phyloP scores from a whole-genome alignment of 306 rosid species.

The Lathyrus sativus region DNA sequence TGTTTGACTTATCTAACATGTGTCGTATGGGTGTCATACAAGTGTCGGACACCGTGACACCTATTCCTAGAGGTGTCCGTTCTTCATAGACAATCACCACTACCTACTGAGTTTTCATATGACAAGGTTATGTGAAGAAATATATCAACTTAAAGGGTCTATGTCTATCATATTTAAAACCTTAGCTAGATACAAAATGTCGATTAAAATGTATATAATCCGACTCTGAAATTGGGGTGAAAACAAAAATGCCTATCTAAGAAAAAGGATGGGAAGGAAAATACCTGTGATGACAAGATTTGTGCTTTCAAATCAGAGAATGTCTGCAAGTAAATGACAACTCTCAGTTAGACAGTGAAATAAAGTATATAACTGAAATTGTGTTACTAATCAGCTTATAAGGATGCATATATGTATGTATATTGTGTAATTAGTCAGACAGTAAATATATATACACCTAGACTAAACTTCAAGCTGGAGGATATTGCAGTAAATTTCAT shows the following conservation, averaged over 20 bases:
- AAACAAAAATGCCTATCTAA: background rate
- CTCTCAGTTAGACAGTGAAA: conserved; percentile 26
- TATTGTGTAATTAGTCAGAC: conserved; percentile 2
- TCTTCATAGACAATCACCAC: background rate
- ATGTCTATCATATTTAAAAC: background rate
- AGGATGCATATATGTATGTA: conserved; percentile 10
- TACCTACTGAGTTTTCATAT: conserved; percentile 2
- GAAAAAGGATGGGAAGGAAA: conserved; percentile 12
- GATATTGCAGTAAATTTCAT: conserved; percentile 10
- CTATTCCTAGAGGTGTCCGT: too few relatives aligned
- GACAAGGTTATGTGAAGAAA: conserved; percentile 15
- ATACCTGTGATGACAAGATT: conserved; percentile 57
- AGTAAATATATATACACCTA: conserved; percentile 13
- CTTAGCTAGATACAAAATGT: conserved; percentile 13
- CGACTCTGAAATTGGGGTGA: conserved; percentile 16
- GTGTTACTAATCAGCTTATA: conserved; percentile 14
- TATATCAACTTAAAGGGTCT: conserved; percentile 2
- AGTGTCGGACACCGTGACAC: too few relatives aligned
- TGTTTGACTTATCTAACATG: too few relatives aligned
- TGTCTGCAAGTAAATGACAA: conserved; percentile 46
- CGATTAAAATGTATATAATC: conserved; percentile 12
- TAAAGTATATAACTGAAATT: background rate
- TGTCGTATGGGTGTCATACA: too few relatives aligned
- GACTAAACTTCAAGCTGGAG: conserved; percentile 26
- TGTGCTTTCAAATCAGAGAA: conserved; percentile 54